phyloP scores from a whole-genome alignment of 164 flowering plant genomes.

The Dillenia suffruticosa region DNA sequence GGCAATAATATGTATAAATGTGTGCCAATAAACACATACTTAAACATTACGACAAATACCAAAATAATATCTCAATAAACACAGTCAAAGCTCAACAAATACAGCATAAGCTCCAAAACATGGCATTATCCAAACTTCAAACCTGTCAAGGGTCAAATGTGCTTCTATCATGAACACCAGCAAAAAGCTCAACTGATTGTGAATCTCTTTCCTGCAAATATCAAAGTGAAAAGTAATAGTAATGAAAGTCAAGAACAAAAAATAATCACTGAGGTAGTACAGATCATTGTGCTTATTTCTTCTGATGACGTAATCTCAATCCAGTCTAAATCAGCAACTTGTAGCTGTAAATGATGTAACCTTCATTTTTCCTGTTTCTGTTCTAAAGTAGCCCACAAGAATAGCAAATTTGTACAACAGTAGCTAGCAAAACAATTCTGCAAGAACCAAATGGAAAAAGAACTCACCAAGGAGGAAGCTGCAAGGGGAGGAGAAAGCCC shows the following conservation, averaged over 20 bases:
- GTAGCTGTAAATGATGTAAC: constrained; percentile 42
- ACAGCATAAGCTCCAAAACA: constrained; percentile 3
- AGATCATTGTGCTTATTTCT: constrained; percentile 71
- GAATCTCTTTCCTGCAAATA: constrained; percentile 58
- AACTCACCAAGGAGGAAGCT: constrained; percentile 66
- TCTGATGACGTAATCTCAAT: constrained; percentile 58
- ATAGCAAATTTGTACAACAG: too few species aligned
- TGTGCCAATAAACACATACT: too few species aligned
- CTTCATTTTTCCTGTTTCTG: neutral
- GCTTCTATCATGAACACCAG: constrained; percentile 65
- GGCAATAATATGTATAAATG: too few species aligned
- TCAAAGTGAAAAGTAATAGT: neutral
- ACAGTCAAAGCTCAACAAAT: neutral
- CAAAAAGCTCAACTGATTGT: constrained; percentile 45
- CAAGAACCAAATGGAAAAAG: constrained; percentile 1
- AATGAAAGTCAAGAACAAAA: neutral
- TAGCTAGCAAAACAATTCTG: too few species aligned
- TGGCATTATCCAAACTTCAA: constrained; percentile 2
- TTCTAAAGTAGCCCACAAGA: too few species aligned
- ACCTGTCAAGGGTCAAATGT: constrained; percentile 84
- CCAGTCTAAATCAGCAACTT: constrained; percentile 95
- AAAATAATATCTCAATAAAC: too few species aligned
- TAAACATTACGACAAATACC: too few species aligned
- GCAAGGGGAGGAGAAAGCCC: constrained; percentile 69
- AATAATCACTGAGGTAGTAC: constrained; percentile 2